A percentile compares a stretch with the other conserved stretches of the same genome.
phyloP scores from a whole-genome alignment of 345 rosid species.

The Hypericum perforatum region DNA sequence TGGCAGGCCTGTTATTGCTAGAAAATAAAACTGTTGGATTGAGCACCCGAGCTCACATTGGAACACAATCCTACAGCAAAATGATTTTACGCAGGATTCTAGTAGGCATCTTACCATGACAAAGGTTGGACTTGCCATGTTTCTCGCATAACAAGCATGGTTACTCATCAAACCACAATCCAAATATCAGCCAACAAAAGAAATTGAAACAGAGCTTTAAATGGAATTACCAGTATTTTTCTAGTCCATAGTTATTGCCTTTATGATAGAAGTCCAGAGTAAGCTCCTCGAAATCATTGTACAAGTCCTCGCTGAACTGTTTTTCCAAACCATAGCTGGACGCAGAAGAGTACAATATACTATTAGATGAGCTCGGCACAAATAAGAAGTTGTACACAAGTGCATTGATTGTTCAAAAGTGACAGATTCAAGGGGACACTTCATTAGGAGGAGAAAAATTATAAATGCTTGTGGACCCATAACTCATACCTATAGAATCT shows the following conservation, averaged over 20 bases:
- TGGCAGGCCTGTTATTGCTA: too few relatives aligned
- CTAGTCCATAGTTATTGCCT: constrained; percentile 87
- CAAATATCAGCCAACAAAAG: background rate
- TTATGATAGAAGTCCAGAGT: constrained; percentile 66
- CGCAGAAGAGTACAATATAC: constrained; percentile 3
- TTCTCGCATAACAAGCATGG: background rate
- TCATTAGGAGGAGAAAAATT: constrained; percentile 3
- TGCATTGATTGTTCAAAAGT: background rate
- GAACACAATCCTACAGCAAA: too few relatives aligned
- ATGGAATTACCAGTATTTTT: constrained; percentile 70
- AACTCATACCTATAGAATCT: constrained; percentile 79
- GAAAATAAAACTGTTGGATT: too few relatives aligned
- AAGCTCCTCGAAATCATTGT: constrained; percentile 76
- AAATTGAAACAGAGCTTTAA: background rate
- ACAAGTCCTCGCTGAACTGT: constrained; percentile 58
- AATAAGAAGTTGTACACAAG: background rate
- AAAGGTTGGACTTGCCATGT: too few relatives aligned
- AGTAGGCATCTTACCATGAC: too few relatives aligned
- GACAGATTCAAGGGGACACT: background rate
- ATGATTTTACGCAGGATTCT: too few relatives aligned
- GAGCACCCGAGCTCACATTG: too few relatives aligned
- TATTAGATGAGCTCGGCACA: too few relatives aligned
- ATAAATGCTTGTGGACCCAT: background rate
- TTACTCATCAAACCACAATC: background rate
- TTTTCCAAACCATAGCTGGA: constrained; percentile 93